Conservation (phyloP, 2,329 filamentous ascomycete genomes). For the Colletotrichum orchidophilum region DNA sequence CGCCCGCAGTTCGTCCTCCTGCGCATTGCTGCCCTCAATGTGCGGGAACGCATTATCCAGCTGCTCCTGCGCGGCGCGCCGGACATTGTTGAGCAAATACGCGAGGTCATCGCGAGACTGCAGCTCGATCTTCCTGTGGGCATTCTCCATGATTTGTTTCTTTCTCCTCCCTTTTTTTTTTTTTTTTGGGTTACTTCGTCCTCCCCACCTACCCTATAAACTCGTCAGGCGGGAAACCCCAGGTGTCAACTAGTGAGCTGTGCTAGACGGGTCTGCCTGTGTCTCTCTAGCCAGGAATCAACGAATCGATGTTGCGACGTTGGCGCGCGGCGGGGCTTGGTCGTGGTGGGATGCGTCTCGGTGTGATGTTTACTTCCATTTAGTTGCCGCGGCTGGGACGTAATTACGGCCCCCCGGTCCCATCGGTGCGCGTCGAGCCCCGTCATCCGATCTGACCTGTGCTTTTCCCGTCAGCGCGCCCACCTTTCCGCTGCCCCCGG, state of each 20-base stretch:
- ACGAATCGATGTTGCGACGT: neutral
- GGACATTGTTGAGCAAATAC: slow-evolving; percentile 76
- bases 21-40: slow-evolving; percentile 52
- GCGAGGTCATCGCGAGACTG: slow-evolving; percentile 78
- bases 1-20: slow-evolving; percentile 65
- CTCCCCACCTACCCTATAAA: neutral
- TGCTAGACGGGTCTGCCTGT: neutral
- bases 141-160: slow-evolving; percentile 44
- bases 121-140: slow-evolving; percentile 81
- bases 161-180: neutral
- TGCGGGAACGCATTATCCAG: slow-evolving; percentile 75
- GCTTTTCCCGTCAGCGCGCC: neutral
- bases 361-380: neutral
- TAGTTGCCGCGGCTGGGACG: neutral
- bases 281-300: too few species aligned
- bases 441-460: neutral
- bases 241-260: neutral
- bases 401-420: neutral
- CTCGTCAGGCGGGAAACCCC: neutral
- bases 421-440: neutral
- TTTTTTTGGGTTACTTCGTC: neutral
- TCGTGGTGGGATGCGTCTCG: neutral
- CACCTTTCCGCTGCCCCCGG: neutral
- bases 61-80: slow-evolving; percentile 72
- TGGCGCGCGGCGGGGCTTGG: neutral